Conservation (phyloP, 176 grass and related monocot genomes). For the Pontederia paniculata region DNA sequence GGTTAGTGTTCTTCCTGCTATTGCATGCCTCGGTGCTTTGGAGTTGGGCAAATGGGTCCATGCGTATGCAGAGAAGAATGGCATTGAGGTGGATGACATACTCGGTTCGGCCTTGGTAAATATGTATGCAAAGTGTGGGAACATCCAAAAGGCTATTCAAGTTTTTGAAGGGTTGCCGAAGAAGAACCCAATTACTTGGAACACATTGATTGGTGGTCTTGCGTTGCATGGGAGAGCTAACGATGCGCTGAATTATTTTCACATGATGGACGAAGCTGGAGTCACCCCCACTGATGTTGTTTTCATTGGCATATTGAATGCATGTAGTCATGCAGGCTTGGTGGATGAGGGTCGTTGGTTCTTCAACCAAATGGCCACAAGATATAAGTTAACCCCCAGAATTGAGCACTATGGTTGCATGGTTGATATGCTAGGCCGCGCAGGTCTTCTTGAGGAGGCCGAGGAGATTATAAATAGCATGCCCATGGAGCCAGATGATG, state of each 20-base stretch:
- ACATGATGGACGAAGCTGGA: constrained; percentile 14
- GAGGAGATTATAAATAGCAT: constrained; percentile 7
- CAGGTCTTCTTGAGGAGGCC: constrained; percentile 18
- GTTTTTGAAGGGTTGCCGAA: constrained; percentile 17
- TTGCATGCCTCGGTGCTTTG: constrained; percentile 7
- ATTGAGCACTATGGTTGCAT: constrained; percentile 20
- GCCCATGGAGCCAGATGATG: constrained; percentile 19
- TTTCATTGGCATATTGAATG: constrained; percentile 17
- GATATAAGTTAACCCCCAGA: constrained; percentile 3
- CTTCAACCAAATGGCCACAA: constrained; percentile 8
- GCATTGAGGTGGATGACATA: constrained; percentile 15
- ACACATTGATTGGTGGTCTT: constrained; percentile 12
- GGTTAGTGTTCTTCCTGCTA: constrained; percentile 16
- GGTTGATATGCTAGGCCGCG: constrained; percentile 18
- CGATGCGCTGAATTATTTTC: constrained; percentile 7
- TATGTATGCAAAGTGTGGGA: constrained; percentile 22
- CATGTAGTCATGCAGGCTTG: constrained; percentile 20
- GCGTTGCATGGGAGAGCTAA: constrained; percentile 13
- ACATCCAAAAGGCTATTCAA: constrained; percentile 16
- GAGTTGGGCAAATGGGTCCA: constrained; percentile 24
- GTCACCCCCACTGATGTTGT: constrained; percentile 7
- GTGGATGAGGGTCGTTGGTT: constrained; percentile 10
- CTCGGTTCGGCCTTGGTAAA: constrained; percentile 19
- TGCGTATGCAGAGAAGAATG: constrained; percentile 17
- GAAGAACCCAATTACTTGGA: constrained; percentile 14